Conservation (phyloP, 2,329 filamentous ascomycete species). For the Nothophoma quercina region DNA sequence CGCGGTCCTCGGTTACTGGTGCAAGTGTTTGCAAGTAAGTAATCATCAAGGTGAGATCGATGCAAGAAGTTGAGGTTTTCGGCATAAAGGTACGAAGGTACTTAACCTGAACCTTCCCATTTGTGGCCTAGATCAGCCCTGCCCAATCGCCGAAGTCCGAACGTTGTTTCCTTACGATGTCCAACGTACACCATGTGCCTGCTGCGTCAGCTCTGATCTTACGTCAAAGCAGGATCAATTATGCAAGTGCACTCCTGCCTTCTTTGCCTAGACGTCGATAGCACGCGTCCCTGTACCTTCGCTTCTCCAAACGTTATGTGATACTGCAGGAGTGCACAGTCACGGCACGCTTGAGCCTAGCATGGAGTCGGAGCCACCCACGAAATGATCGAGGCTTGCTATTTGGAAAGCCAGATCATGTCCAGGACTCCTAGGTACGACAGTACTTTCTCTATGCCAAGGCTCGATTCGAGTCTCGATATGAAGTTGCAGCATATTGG, state of each 20-base stretch:
- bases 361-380: background rate
- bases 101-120: slow-evolving; percentile 1
- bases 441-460: background rate
- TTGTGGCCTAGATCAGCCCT: slow-evolving; percentile 3
- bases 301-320: background rate
- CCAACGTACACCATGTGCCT: background rate
- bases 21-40: background rate
- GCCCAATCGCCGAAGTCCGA: slow-evolving; percentile 9
- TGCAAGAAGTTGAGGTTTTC: background rate
- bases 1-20: background rate
- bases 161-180: background rate
- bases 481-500: background rate
- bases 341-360: background rate
- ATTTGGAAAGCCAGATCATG: background rate
- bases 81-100: slow-evolving; percentile 2
- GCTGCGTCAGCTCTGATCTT: background rate
- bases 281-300: background rate
- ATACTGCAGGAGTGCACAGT: background rate
- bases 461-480: background rate
- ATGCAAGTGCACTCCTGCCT: background rate
- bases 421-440: no score
- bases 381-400: background rate
- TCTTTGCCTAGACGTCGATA: background rate
- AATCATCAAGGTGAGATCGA: background rate
- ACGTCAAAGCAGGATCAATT: background rate